A percentile compares a stretch with the other conserved stretches of the same genome.
These are phyloP conservation scores for Suillus fuscotomentosus DNA, from an alignment of 768 basidiomycete genomes.

Conservation along the genomic window DNA sequence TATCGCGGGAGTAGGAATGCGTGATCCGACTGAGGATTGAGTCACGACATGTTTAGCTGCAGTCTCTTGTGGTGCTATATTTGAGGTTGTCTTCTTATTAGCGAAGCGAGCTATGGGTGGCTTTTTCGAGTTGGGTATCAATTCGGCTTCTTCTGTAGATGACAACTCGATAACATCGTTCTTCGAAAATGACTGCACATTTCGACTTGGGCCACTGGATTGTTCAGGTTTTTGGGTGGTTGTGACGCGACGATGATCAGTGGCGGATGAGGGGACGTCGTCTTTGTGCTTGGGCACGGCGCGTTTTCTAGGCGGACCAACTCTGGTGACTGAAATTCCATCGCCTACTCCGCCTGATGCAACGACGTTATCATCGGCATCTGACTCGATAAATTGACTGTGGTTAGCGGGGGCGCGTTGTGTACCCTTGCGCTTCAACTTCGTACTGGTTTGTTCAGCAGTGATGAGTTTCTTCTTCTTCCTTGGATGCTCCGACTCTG, in stretches of 20 bases:
- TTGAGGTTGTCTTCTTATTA: not conserved
- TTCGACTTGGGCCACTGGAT: not conserved
- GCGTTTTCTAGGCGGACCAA: conserved; percentile 4
- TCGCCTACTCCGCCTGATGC: not conserved
- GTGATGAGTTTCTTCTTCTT: not conserved
- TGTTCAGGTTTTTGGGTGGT: not conserved
- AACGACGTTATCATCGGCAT: conserved; percentile 6
- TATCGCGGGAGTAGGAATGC: not conserved
- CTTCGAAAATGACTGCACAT: not conserved
- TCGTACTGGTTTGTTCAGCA: not conserved
- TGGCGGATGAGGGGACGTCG: not conserved
- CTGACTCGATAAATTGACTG: conserved; percentile 6
- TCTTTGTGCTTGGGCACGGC: conserved; percentile 15
- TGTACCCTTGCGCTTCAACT: not conserved
- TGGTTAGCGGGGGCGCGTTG: not conserved
- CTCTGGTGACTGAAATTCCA: not conserved
- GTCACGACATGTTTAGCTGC: not conserved
- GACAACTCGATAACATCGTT: not conserved
- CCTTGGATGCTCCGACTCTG: not conserved
- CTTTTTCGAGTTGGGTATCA: not conserved
- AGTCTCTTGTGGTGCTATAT: not conserved
- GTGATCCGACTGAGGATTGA: not conserved
- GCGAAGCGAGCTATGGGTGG: not conserved
- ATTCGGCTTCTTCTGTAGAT: not conserved
- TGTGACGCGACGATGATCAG: not conserved